Evolutionary conservation across 139 green algal species (phyloP), one percentile per base, ranked within the genome.

Genomic region (Micromonas pusilla): DNA sequence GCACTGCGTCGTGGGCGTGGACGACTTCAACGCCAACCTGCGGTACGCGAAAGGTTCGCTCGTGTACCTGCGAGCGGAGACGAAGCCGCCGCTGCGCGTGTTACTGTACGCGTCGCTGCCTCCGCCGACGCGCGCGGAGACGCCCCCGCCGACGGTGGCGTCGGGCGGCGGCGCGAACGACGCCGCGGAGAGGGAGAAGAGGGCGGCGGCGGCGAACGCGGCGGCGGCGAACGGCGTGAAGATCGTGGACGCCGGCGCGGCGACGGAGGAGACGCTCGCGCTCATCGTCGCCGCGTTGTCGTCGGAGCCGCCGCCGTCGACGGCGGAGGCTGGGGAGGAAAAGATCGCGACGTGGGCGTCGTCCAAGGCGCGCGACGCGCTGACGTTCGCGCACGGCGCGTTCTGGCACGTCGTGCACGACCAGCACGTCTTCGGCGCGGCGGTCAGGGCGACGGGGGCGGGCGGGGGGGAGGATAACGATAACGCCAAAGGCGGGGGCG

Each of bases 21-120:
- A 32, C 23, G 68, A 75, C 23, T 62, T 75, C 33, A 63, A 26
- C 37, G 68, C 25, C 20, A 63, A 63, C 37, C 20, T 75, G 37
- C n/a, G 38, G 30, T 75, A 53, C 38, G 21, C 21, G 1, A 75
- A 75, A 26, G 9, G 37, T 1, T 53, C 68, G 37, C 38, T 75
- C 16, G 30, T 39, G 68, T 75, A 75, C 37, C 28, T 70, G 9
- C 45, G 45, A 9, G 45, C 45, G 45, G 45, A 57, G 45, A 57
- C 45, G 9, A 57, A 57, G 9, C 45, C 45, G 45, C 45, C 45
- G 45, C 45, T 57, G 45, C 45, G 45, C 9, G 9, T 9, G 9
- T 23, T 57, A 16, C 9, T 57, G 45, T 57, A 57, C 45, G 9
- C 45, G 45, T 57, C 45, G 9, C 9, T 57, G 45, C 45, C 45